These are phyloP conservation scores for Coniochaeta prunicola DNA, from an alignment of 2,329 filamentous ascomycete genomes.

Conservation along the genomic window DNA sequence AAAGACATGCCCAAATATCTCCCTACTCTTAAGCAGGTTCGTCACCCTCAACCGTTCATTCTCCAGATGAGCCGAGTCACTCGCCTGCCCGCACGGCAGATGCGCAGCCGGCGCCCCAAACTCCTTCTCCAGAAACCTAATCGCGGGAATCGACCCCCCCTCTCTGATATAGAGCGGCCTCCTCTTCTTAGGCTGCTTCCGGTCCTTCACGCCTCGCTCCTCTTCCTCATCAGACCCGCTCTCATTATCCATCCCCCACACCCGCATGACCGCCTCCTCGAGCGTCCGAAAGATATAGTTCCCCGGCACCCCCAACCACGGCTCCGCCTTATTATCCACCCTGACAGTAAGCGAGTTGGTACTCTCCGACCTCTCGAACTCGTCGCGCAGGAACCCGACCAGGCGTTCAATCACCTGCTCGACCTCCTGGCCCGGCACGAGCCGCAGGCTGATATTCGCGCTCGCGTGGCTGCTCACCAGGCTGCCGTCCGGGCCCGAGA, in stretches of 20 bases:
- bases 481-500: conserved; percentile 84
- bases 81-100: conserved; percentile 89
- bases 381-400: conserved; percentile 56
- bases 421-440: conserved; percentile 90
- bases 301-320: conserved; percentile 87
- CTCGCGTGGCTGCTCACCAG: conserved; percentile 87
- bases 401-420: conserved; percentile 66
- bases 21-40: conserved; percentile 84
- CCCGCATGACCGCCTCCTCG: conserved; percentile 75
- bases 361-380: conserved; percentile 70
- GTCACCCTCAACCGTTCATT: conserved; percentile 86
- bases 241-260: conserved; percentile 59
- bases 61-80: conserved; percentile 86
- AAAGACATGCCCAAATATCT: conserved; percentile 88
- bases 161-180: conserved; percentile 91
- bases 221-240: conserved; percentile 10
- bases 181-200: conserved; percentile 27
- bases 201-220: conserved; percentile 10
- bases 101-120: conserved; percentile 88
- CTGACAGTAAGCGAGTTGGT: conserved; percentile 74
- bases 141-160: conserved; percentile 90
- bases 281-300: conserved; percentile 89
- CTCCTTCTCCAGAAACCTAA: conserved; percentile 89
- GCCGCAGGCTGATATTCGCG: conserved; percentile 79
- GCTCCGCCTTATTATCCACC: conserved; percentile 90